phyloP scores from a whole-genome alignment of 2,329 filamentous ascomycete species.

The Penicillium occitanis region DNA sequence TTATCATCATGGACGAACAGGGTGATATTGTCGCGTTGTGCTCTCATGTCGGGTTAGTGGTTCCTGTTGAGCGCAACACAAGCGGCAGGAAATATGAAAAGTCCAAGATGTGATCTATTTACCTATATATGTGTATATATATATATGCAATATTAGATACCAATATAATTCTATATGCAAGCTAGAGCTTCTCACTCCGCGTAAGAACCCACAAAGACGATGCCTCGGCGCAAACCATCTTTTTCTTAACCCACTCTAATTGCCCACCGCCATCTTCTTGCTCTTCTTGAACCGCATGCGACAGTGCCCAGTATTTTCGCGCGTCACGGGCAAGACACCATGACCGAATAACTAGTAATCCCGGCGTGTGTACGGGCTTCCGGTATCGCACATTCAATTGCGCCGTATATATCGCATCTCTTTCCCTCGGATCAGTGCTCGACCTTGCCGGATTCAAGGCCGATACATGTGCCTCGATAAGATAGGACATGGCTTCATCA shows the following conservation, averaged over 20 bases:
- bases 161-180: not conserved
- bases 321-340: constrained; percentile 39
- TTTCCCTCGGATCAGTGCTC: constrained; percentile 29
- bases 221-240: constrained; percentile 40
- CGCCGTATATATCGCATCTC: constrained; percentile 38
- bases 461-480: not conserved
- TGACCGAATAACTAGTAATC: constrained; percentile 37
- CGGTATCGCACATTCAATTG: constrained; percentile 45
- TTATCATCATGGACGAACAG: constrained; percentile 63
- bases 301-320: constrained; percentile 44
- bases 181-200: constrained; percentile 31
- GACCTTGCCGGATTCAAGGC: constrained; percentile 36
- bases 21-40: constrained; percentile 67
- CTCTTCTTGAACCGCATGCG: constrained; percentile 41
- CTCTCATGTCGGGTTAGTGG: constrained; percentile 65
- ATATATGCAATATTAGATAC: constrained; percentile 8
- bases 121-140: not conserved
- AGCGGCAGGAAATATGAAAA: constrained; percentile 46
- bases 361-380: constrained; percentile 38
- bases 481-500: constrained; percentile 44
- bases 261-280: constrained; percentile 31
- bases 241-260: constrained; percentile 35
- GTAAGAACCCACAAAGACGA: constrained; percentile 44
- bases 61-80: constrained; percentile 65
- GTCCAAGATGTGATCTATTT: constrained; percentile 4